phyloP scores from a whole-genome alignment of 2,329 filamentous ascomycete species.

The Phaeosphaeria sp. region DNA sequence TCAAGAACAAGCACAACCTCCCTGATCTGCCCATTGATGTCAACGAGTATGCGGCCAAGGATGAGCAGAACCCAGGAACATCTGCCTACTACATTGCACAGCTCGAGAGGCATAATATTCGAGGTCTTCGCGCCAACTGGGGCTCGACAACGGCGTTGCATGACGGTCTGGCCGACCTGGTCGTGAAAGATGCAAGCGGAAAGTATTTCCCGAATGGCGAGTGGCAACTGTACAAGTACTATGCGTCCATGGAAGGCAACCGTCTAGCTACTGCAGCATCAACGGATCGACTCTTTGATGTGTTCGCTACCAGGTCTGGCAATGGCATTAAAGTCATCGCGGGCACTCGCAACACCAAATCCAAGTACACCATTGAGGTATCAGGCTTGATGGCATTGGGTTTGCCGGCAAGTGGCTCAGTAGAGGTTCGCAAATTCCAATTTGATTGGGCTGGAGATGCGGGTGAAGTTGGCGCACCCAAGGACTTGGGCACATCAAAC shows the following conservation, averaged over 20 bases:
- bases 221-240: conserved; percentile 58
- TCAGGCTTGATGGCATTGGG: conserved; percentile 43
- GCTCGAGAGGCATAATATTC: conserved; percentile 54
- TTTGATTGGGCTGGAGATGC: conserved; percentile 13
- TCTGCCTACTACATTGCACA: conserved; percentile 56
- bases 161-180: conserved; percentile 53
- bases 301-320: conserved; percentile 46
- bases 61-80: conserved; percentile 52
- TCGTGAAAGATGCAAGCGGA: conserved; percentile 39
- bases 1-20: conserved; percentile 38
- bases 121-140: conserved; percentile 57
- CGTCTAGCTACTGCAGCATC: conserved; percentile 48
- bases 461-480: conserved; percentile 6
- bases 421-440: conserved; percentile 5
- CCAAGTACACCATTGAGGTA: conserved; percentile 46
- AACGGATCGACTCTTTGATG: conserved; percentile 46
- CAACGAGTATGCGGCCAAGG: conserved; percentile 56
- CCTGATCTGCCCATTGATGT: conserved; percentile 51
- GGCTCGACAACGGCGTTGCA: conserved; percentile 49
- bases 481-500: conserved; percentile 5
- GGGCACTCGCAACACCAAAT: conserved; percentile 34
- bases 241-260: conserved; percentile 54
- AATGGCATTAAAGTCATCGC: conserved; percentile 46
- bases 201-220: conserved; percentile 51
- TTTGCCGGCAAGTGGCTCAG: conserved; percentile 24